These are phyloP conservation scores for Xerocomellus chrysenteron DNA, from an alignment of 768 basidiomycete species.

Conservation along the genomic window DNA sequence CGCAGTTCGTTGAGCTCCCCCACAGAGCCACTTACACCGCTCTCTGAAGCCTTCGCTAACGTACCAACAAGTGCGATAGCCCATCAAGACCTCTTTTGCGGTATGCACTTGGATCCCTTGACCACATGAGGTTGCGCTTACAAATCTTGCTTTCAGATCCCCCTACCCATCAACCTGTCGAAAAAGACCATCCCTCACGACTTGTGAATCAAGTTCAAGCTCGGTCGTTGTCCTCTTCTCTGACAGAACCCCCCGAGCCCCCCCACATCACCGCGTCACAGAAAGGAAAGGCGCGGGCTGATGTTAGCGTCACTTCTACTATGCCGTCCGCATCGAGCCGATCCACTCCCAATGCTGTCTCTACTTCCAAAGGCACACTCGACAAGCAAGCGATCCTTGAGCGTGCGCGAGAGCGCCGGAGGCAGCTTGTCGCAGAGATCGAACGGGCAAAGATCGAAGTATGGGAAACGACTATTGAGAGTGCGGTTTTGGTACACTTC, in stretches of 20 bases:
- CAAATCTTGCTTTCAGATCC: conserved; percentile 4
- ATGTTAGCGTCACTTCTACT: not conserved
- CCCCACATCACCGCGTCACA: not conserved
- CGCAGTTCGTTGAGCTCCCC: conserved; percentile 34
- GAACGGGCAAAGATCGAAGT: conserved; percentile 61
- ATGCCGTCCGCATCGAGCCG: not conserved
- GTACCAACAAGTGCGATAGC: not conserved
- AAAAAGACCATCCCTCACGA: not conserved
- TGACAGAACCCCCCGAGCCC: not conserved
- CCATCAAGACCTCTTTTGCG: conserved; percentile 1
- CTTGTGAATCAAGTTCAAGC: not conserved
- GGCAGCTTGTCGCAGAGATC: conserved; percentile 52
- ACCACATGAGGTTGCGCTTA: not conserved
- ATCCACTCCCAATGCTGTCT: not conserved
- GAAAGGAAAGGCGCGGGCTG: conserved; percentile 21
- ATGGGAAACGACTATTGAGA: conserved; percentile 74
- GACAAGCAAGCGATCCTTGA: conserved; percentile 47
- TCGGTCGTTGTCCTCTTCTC: not conserved
- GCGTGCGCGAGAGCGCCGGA: conserved; percentile 53
- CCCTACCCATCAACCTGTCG: not conserved
- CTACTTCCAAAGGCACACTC: conserved; percentile 2
- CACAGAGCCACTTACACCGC: conserved; percentile 27
- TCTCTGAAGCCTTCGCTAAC: conserved; percentile 16
- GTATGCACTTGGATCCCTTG: conserved; percentile 6
- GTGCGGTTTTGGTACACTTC: conserved; percentile 57